phyloP scores from a whole-genome alignment of 805 yeast species.

The Ogataea wickerhamii region DNA sequence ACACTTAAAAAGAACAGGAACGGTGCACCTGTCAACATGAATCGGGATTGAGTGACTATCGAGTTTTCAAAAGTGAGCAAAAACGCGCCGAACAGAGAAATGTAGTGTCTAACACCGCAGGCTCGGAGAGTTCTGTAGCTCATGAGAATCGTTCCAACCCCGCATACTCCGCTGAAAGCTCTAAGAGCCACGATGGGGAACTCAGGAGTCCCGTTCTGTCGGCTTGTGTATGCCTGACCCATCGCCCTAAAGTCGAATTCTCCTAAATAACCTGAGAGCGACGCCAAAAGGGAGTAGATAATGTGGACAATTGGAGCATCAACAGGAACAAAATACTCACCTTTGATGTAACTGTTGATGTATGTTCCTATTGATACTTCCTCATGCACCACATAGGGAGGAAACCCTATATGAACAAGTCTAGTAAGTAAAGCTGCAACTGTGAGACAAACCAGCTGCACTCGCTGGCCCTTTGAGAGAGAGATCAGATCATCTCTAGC shows the following conservation, averaged over 20 bases:
- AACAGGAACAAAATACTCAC: slow-evolving; percentile 65
- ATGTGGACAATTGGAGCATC: slow-evolving; percentile 80
- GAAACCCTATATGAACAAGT: slow-evolving; percentile 53
- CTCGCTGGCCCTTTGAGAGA: slow-evolving; percentile 8
- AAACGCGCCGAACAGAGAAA: slow-evolving; percentile 49
- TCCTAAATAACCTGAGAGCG: slow-evolving; percentile 58
- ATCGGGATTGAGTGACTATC: slow-evolving; percentile 57
- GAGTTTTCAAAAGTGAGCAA: slow-evolving; percentile 63
- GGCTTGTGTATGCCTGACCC: slow-evolving; percentile 33
- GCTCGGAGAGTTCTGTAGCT: slow-evolving; percentile 54
- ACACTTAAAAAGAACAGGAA: slow-evolving; percentile 44
- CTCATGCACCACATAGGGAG: slow-evolving; percentile 81
- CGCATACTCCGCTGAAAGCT: slow-evolving; percentile 51
- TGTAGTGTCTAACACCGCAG: slow-evolving; percentile 48
- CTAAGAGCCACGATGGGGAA: slow-evolving; percentile 56
- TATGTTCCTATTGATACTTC: slow-evolving; percentile 92
- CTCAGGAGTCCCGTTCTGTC: slow-evolving; percentile 5
- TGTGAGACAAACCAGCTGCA: slow-evolving; percentile 15
- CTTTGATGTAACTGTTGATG: slow-evolving; percentile 71
- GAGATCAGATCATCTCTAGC: not conserved
- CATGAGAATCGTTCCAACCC: slow-evolving; percentile 49
- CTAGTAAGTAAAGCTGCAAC: slow-evolving; percentile 52
- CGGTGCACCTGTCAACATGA: slow-evolving; percentile 44
- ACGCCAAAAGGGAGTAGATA: slow-evolving; percentile 60
- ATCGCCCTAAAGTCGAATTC: slow-evolving; percentile 54